Conservation (phyloP, 768 basidiomycete species). For the Suillus paluster region DNA sequence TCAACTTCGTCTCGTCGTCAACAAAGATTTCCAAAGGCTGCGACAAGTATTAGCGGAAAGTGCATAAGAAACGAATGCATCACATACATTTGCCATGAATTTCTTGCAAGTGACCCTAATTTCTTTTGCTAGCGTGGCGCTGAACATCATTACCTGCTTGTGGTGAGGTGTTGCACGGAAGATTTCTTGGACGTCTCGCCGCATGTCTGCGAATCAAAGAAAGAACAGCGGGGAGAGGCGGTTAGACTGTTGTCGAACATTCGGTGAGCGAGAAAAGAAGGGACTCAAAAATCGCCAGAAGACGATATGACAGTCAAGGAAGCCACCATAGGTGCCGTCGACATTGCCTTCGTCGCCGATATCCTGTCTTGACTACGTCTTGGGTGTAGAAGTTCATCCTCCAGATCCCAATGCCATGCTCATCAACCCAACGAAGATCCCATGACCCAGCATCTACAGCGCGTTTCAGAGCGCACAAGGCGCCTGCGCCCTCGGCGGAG, state of each 20-base stretch:
- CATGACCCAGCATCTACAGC: constrained; percentile 44
- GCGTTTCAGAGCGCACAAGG: constrained; percentile 42
- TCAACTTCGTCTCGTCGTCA: constrained; percentile 98
- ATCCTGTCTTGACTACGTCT: neutral
- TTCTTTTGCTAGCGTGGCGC: constrained; percentile 96
- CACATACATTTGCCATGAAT: constrained; percentile 96
- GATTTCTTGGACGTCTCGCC: constrained; percentile 99
- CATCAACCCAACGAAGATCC: constrained; percentile 40
- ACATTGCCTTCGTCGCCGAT: too few relatives aligned
- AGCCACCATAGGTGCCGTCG: too few relatives aligned
- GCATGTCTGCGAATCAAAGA: constrained; percentile 85
- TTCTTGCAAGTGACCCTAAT: constrained; percentile 98
- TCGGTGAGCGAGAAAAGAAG: constrained; percentile 54
- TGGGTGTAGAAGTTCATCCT: constrained; percentile 41
- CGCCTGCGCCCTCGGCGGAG: constrained; percentile 42
- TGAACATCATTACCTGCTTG: constrained; percentile 99
- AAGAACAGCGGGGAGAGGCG: constrained; percentile 51
- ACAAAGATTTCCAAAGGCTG: constrained; percentile 99
- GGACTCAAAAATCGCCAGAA: constrained; percentile 48
- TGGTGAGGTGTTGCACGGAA: constrained; percentile 98
- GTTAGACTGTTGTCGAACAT: constrained; percentile 66
- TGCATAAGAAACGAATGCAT: neutral
- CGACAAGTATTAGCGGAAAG: neutral
- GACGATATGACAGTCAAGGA: constrained; percentile 33
- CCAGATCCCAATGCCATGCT: constrained; percentile 30